Conservation (phyloP, 371 early-diverging fungal species). For the Apophysomyces sp. region DNA sequence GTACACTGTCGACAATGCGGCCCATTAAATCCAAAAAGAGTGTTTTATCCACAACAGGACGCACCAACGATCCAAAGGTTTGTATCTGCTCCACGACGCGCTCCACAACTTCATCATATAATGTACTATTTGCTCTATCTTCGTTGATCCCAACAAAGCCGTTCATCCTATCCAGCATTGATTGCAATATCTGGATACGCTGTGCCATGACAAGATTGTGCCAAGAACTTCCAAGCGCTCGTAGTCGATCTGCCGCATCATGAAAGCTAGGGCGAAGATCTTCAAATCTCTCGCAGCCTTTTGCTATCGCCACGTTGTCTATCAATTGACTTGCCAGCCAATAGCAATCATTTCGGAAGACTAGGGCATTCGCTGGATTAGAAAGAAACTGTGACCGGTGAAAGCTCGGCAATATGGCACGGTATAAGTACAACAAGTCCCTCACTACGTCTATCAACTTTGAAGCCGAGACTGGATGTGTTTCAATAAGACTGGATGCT, state of each 20-base stretch:
- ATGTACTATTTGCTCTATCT: conserved; percentile 36
- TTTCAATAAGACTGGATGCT: conserved; percentile 25
- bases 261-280: neutral
- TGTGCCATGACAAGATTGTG: conserved; percentile 33
- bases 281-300: too few relatives aligned
- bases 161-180: conserved; percentile 32
- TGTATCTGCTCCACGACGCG: conserved; percentile 49
- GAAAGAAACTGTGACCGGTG: conserved; percentile 34
- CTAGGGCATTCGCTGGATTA: conserved; percentile 56
- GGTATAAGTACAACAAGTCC: conserved; percentile 51
- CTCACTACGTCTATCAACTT: conserved; percentile 30
- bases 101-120: conserved; percentile 49
- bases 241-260: conserved; percentile 15
- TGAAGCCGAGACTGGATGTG: conserved; percentile 35
- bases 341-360: conserved; percentile 74
- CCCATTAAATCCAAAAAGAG: conserved; percentile 41
- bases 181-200: conserved; percentile 21
- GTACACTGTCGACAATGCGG: conserved; percentile 43
- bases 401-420: conserved; percentile 53
- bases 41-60: conserved; percentile 14
- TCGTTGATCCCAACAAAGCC: conserved; percentile 55
- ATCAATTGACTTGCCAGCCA: conserved; percentile 52
- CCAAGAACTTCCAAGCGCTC: conserved; percentile 30
- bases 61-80: conserved; percentile 44
- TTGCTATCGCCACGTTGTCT: neutral